Evolutionary conservation across 768 basidiomycete species (phyloP).

Genomic region (Austroboletus festivus): DNA sequence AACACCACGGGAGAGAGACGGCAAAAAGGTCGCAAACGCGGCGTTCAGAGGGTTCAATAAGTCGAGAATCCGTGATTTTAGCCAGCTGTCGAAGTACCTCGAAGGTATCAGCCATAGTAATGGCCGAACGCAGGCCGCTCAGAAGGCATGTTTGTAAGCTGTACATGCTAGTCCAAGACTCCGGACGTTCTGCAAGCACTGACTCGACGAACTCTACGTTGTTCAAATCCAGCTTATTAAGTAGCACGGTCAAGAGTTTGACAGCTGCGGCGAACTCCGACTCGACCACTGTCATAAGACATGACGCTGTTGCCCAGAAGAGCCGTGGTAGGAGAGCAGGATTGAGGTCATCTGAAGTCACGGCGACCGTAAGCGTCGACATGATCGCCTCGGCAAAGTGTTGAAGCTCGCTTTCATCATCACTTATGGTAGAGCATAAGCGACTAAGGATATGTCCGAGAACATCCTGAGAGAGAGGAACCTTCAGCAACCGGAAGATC

Average conservation of each 20-base stretch:
- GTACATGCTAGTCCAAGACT: constrained; percentile 63
- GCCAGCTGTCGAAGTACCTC: constrained; percentile 62
- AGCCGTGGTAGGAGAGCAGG: constrained; percentile 69
- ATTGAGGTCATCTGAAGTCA: constrained; percentile 54
- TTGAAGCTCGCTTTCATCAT: constrained; percentile 72
- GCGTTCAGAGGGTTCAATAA: constrained; percentile 69
- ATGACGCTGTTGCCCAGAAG: constrained; percentile 84
- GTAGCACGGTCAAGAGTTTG: constrained; percentile 58
- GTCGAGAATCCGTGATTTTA: constrained; percentile 53
- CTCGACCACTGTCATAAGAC: constrained; percentile 79
- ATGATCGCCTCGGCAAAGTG: constrained; percentile 82
- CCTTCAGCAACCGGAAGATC: constrained; percentile 79
- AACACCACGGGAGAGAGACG: constrained; percentile 81
- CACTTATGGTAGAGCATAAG: constrained; percentile 79
- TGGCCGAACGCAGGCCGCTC: constrained; percentile 75
- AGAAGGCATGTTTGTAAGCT: constrained; percentile 71
- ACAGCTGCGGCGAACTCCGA: constrained; percentile 71
- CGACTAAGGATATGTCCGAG: constrained; percentile 79
- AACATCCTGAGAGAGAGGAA: constrained; percentile 65
- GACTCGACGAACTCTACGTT: constrained; percentile 65
- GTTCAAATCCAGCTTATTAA: constrained; percentile 68
- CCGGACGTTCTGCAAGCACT: constrained; percentile 65
- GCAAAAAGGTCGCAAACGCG: constrained; percentile 83
- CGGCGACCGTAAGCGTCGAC: constrained; percentile 65
- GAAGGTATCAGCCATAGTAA: constrained; percentile 64